Evolutionary conservation across 169 alveolate genomes (phyloP), one percentile per base, ranked within the genome.

Genomic region (Plasmodium malariae): DNA sequence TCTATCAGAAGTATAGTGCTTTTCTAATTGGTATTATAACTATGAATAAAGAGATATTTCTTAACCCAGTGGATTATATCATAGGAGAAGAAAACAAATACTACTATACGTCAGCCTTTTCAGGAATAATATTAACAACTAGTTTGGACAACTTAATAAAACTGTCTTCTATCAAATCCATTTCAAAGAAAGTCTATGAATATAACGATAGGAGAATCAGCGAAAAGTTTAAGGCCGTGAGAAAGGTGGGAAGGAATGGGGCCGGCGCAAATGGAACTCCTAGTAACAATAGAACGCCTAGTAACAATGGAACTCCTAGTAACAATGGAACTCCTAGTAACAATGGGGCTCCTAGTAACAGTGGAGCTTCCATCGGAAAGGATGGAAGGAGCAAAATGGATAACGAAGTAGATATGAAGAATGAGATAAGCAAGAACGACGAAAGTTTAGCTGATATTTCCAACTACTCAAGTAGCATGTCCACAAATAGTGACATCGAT

Each of bases 21-120:
- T 89, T 94, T 60, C 92, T 94, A 11, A 72, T 94, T 32, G 96
- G 96, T n/a, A 86, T 94, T n/a, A 92, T 90, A 49, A 89, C 95
- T 6, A 72, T 37, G 1, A 68, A 72, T 67, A 92, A 94, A 40
- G 76, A 70, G 14, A 92, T 94, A 54, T 78, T 94, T 36, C 67
- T 94, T 48, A 94, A 94, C 60, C 96, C 96, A 26, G 78, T 86
- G 1, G 89, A 74, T 43, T 92, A 89, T 30, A 92, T 74, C n/a
- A 89, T 94, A 32, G 96, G 96, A 17, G 95, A 92, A 45, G 92
- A 92, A 48, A 68, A 73, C 34, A 57, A 40, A 19, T 69, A 89
- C 26, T 70, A 78, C 32, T 87, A 85, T 34, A 67, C 80, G 0
- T 88, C 57, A 12, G 70, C 73, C 0, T 94, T 73, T 85, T 74